A percentile compares a stretch with the other conserved stretches of the same genome.
phyloP scores from a whole-genome alignment of 305 asterid genomes.

The Withania somnifera region DNA sequence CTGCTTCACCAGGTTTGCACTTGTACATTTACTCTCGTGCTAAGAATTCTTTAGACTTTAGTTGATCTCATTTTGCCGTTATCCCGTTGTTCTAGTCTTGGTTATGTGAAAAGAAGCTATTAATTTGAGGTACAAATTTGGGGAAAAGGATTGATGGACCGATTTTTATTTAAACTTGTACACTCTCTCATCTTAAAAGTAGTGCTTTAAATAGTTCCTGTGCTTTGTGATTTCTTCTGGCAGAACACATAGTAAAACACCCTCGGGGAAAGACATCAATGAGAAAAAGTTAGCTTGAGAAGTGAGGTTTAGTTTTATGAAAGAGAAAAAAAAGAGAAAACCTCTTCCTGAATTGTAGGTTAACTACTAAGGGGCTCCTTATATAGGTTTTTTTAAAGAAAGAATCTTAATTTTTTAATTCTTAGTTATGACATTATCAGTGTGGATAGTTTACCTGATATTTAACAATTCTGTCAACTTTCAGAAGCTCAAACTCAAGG shows the following conservation, averaged over 20 bases:
- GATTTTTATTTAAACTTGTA: not conserved
- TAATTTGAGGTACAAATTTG: not conserved
- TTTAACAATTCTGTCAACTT: not conserved
- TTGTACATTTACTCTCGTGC: not conserved
- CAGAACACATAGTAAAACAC: not conserved
- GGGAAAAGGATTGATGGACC: not conserved
- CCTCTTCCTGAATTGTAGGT: not conserved
- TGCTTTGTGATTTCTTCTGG: not conserved
- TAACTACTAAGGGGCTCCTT: not conserved
- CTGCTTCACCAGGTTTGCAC: conserved; percentile 80
- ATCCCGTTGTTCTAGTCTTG: not conserved
- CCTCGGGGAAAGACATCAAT: not conserved
- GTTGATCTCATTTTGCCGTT: not conserved
- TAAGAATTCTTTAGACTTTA: not conserved
- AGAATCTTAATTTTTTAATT: not conserved
- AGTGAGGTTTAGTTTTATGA: not conserved
- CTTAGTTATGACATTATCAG: not conserved
- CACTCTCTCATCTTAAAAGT: not conserved
- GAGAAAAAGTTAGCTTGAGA: not conserved
- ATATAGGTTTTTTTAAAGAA: not conserved
- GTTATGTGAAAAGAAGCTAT: not conserved
- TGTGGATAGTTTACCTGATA: not conserved
- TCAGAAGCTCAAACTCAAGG: not conserved
- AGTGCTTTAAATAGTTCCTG: not conserved
- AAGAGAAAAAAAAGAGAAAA: not conserved